These are phyloP conservation scores for Daldinia sp. DNA, from an alignment of 2,329 filamentous ascomycete genomes.

Conservation along the genomic window DNA sequence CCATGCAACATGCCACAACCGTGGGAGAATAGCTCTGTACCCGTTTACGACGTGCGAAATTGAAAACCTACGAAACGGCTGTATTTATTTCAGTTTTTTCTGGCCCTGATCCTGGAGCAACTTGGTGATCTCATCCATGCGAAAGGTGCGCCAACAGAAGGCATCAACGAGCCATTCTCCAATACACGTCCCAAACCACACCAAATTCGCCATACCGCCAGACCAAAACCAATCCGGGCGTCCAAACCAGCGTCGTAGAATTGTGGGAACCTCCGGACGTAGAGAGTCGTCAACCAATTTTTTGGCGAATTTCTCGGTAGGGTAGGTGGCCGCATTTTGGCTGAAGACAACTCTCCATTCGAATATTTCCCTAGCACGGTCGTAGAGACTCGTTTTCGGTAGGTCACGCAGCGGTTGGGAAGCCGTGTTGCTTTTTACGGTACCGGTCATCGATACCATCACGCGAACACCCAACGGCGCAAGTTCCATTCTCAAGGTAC, in stretches of 20 bases:
- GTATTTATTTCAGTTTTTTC: slow-evolving; percentile 16
- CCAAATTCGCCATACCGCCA: slow-evolving; percentile 46
- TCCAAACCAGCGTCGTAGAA: slow-evolving; percentile 50
- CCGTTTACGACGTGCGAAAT: not conserved
- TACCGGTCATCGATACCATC: slow-evolving; percentile 64
- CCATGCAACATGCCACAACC: not conserved
- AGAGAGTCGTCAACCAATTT: slow-evolving; percentile 55
- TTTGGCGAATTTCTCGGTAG: slow-evolving; percentile 54
- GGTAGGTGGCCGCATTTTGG: slow-evolving; percentile 57
- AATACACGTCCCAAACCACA: slow-evolving; percentile 45
- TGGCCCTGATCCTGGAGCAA: slow-evolving; percentile 41
- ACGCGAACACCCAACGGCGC: slow-evolving; percentile 63
- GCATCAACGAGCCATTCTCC: slow-evolving; percentile 52
- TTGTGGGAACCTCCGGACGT: slow-evolving; percentile 45
- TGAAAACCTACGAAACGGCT: not conserved
- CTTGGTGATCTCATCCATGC: slow-evolving; percentile 46
- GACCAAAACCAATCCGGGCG: slow-evolving; percentile 55
- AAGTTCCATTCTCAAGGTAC: slow-evolving; percentile 62
- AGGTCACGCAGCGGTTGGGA: slow-evolving; percentile 52
- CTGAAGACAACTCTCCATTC: slow-evolving; percentile 56
- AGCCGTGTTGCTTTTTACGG: slow-evolving; percentile 61
- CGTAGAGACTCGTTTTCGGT: slow-evolving; percentile 57
- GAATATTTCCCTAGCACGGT: slow-evolving; percentile 56
- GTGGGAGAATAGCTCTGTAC: not conserved
- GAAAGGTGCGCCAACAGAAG: slow-evolving; percentile 48